Base-by-base conservation (phyloP, 495 filamentous ascomycete genomes). In the Oleoguttula mirabilis region DNA sequence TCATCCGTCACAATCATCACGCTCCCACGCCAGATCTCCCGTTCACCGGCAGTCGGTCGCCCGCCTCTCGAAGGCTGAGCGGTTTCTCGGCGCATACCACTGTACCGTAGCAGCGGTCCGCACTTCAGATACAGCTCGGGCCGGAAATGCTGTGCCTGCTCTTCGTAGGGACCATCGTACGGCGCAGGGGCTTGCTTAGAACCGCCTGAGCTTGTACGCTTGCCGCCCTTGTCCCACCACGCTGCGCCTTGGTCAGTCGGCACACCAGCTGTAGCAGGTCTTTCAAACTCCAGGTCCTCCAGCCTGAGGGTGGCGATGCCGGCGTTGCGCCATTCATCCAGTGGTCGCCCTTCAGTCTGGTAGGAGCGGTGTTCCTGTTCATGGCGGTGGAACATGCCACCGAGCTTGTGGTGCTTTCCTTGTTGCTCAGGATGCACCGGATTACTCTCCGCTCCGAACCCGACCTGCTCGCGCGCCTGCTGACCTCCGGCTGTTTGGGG, bases 1-100 rank as follows among this genome's bases (percentile, higher is more conserved):
- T 96, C 88, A 25, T 71, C 69, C 0, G 90, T 95, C 23, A 96
- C 85, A 43, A 96, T 90, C 83, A 98, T 82, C 21, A 96, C 68
- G 45, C 76, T 87, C 20, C 90, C 90, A 61, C 86, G 75, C 90
- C 90, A 98, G 19, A 85, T 79, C 45, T 93, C 85, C 44, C 77
- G 72, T 14, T 52, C 41, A 75, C 70, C 27, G 64, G 20, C 36
- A n/a, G 21, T 17, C 25, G 33, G 34, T 21, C 15, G 43, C 11
- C 37, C 21, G n/a, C 24, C 23, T 12, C 12, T 27, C 10, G 20
- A 14, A n/a, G n/a, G n/a, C 58, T 58, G 21, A 56, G 66, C 55
- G 32, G 54, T 58, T 52, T 82, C 75, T 35, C 63, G 59, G 32
- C 77, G 68, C 25, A 94, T 69, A n/a, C 92, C 90, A 34, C 79